Conservation (phyloP, 2,329 filamentous ascomycete genomes). For the Aspergillus fumigatiaffinis region DNA sequence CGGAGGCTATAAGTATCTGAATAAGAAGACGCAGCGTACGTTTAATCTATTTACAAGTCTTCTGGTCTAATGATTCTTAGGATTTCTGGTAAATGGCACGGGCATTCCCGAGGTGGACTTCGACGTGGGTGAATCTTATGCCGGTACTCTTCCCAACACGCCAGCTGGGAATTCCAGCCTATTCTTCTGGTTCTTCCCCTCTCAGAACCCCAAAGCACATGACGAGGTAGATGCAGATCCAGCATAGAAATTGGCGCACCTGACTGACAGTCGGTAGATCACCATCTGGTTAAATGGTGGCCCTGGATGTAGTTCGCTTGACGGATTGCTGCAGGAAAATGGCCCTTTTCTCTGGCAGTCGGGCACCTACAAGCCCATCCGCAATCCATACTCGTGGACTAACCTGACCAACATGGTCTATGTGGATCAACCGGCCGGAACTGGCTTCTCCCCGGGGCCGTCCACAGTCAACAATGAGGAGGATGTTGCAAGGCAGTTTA, state of each 20-base stretch:
- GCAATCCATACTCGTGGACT: constrained; percentile 68
- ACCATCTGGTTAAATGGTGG: constrained; percentile 49
- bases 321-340: constrained; percentile 70
- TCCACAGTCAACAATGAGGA: constrained; percentile 62
- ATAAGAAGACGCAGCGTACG: constrained; percentile 12
- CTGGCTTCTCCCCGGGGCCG: constrained; percentile 65
- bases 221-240: constrained; percentile 32
- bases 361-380: constrained; percentile 61
- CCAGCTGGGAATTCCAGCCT: constrained; percentile 41
- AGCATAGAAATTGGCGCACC: not conserved
- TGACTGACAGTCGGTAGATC: constrained; percentile 16
- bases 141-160: constrained; percentile 50
- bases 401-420: constrained; percentile 72
- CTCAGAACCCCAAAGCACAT: constrained; percentile 36
- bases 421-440: constrained; percentile 46
- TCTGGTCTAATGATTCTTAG: constrained; percentile 30
- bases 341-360: constrained; percentile 68
- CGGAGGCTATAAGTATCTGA: constrained; percentile 10
- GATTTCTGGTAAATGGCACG: constrained; percentile 62
- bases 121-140: constrained; percentile 54
- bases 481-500: constrained; percentile 67
- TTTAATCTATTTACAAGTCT: not conserved
- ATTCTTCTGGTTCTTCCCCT: constrained; percentile 50
- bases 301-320: constrained; percentile 55
- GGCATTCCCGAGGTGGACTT: constrained; percentile 65